Evolutionary conservation across 2,329 filamentous ascomycete species (phyloP).

Genomic region (Cryphonectria japonica): DNA sequence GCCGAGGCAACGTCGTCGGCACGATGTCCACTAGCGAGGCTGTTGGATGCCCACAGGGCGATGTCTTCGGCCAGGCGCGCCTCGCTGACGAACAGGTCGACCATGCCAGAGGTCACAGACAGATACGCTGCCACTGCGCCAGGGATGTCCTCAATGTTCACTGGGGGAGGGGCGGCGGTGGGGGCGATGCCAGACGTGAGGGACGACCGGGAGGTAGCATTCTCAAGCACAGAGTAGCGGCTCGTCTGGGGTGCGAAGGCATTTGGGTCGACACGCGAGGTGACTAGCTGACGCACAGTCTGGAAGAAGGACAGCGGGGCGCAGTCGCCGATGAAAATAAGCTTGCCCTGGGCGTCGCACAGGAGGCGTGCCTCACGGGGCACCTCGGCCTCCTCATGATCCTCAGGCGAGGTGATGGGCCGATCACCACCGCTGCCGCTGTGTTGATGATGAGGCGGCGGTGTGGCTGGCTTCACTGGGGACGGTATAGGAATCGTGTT

Average conservation of each 20-base stretch:
- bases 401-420: conserved; percentile 23
- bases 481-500: not conserved
- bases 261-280: conserved; percentile 49
- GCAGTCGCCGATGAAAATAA: conserved; percentile 61
- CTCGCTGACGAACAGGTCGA: conserved; percentile 52
- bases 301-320: conserved; percentile 61
- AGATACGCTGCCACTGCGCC: conserved; percentile 43
- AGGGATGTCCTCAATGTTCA: conserved; percentile 37
- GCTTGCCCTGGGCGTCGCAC: conserved; percentile 56
- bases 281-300: conserved; percentile 57
- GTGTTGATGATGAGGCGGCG: not conserved
- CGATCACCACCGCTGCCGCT: conserved; percentile 38
- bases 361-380: conserved; percentile 57
- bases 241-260: conserved; percentile 57
- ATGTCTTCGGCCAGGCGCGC: conserved; percentile 45
- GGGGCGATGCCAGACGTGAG: conserved; percentile 37
- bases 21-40: conserved; percentile 37
- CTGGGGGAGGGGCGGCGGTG: conserved; percentile 32
- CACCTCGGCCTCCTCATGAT: conserved; percentile 56
- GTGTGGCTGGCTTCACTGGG: conserved; percentile 1
- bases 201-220: conserved; percentile 42
- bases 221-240: conserved; percentile 54
- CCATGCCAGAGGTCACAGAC: conserved; percentile 48
- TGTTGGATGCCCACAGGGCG: conserved; percentile 45
- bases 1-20: conserved; percentile 45